Evolutionary conservation across 2,329 filamentous ascomycete genomes (phyloP), one percentile per base, ranked within the genome.

Genomic region (Aschersonia sp.): DNA sequence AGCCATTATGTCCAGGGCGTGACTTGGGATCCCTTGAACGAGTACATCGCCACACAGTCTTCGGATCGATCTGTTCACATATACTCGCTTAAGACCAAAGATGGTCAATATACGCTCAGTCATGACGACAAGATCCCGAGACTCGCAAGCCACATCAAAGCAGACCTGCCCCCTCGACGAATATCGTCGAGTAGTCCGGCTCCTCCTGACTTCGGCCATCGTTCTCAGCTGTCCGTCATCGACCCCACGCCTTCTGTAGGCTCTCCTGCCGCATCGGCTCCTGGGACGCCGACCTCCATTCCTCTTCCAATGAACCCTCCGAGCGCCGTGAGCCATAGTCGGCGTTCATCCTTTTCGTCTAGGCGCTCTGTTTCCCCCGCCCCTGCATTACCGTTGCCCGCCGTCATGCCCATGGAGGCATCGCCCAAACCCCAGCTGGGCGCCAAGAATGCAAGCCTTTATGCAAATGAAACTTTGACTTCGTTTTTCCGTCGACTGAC

Each of bases 1-100:
- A 94, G 88, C 59, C 92, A 98, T 65, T 98, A 96, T 63, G 92
- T 98, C 20, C 92, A 98, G 67, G 92, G 92, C 45, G 94, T 98
- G 5, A 85, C 92, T 4, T 98, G 92, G 94, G 94, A 98, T 68
- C 94, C 92, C 30, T 69, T 96, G 48, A 97, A 97, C 67, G 92
- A 98, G 68, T 98, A 89, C 64, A 89, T 98, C 51, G 92, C 92
- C 40, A 98, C 92, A 1, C 92, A 98, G 62, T 98, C 92, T 5
- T 98, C 92, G 4, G 92, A 98, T 67, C 84, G 92, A 61, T 96
- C 92, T 2, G 91, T 97, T 10, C 94, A 98, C 65, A 92, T 98
- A 55, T 98, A 98, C 69, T 91, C 85, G 1, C 71, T 98, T 53
- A 94, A 88, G 70, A 95, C 86, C 29, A 98, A 97, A 61, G 92